phyloP scores from a whole-genome alignment of 129 eudicot species.

The Artemisia argyi region DNA sequence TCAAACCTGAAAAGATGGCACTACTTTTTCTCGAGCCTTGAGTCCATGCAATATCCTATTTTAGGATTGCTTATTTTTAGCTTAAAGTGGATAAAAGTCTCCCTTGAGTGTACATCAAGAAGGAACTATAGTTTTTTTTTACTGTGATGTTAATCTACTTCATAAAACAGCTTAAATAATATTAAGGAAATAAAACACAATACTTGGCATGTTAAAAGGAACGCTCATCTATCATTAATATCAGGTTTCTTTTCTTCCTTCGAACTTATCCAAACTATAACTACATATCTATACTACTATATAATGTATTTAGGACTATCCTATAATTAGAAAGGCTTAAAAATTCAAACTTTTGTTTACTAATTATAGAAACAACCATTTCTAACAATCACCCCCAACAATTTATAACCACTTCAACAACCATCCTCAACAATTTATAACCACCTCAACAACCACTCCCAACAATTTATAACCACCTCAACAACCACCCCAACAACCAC shows the following conservation, averaged over 20 bases:
- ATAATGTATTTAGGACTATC: no score
- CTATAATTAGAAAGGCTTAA: no score
- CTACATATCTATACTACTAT: no score
- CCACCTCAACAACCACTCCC: no score
- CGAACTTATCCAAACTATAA: not conserved
- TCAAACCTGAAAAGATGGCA: slow-evolving; percentile 22
- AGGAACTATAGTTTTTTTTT: slow-evolving; percentile 15
- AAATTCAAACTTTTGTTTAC: no score
- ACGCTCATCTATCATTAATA: not conserved
- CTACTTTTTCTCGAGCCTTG: slow-evolving; percentile 53
- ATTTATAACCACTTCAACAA: no score
- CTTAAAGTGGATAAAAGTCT: slow-evolving; percentile 24
- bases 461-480: no score
- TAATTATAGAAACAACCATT: no score
- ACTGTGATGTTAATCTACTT: slow-evolving; percentile 17
- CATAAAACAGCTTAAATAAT: slow-evolving; percentile 19
- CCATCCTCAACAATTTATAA: no score
- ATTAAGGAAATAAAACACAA: slow-evolving; percentile 2
- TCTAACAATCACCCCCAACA: no score
- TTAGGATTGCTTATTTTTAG: slow-evolving; percentile 13
- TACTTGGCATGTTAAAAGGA: not conserved
- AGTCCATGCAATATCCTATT: slow-evolving; percentile 37
- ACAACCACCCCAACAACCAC: no score
- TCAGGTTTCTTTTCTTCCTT: not conserved
- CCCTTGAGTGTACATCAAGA: slow-evolving; percentile 15